Base-by-base conservation (phyloP, 2,329 filamentous ascomycete genomes). In the Colletotrichum australisinense region DNA sequence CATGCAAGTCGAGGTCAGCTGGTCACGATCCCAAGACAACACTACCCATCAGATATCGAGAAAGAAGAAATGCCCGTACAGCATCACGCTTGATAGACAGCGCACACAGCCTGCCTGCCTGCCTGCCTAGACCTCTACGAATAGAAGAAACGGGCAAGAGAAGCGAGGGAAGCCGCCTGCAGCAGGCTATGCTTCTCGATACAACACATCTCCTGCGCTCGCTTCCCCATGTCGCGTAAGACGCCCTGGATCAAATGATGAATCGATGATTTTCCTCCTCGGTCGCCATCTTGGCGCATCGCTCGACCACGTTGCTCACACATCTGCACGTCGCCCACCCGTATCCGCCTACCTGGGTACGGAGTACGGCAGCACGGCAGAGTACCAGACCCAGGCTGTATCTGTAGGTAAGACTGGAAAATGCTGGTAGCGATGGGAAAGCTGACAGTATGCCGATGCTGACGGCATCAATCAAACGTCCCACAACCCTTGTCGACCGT, bases 1-100 rank as follows among this genome's bases (percentile, higher is more conserved):
- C 65, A 52, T 72, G 69, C 69, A 69, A 60, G 53, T 64, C 59
- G 53, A 53, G 65, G 69, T 72, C 69, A 72, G 69, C 69, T 72
- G 59, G 30, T 59, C 65, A 35, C 59, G 46, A 52, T 19, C 26
- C 32, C 38, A n/a, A n/a, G 65, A 49, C 53, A 67, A 32, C 32
- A 66, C 59, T 24, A 30, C 42, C 28, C 28, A 49, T 6, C 5
- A 49, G 42, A 46, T 28, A 38, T 8, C n/a, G 57, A 35, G 38
- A 32, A 67, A 7, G 11, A 66, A 58, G 53, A 30, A 38, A 46
- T 8, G 7, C 28, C 38, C 19, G 22, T 24, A 16, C 24, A 16
- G 2, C 0, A 19, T 0, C n/a, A 9, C 19, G 16, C 6, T 9
- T 49, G 5, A 19, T 46, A 49, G 19, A n/a, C 42, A 49, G 42